Conservation (phyloP, 2,329 filamentous ascomycete genomes). For the Aspergillus sp. region DNA sequence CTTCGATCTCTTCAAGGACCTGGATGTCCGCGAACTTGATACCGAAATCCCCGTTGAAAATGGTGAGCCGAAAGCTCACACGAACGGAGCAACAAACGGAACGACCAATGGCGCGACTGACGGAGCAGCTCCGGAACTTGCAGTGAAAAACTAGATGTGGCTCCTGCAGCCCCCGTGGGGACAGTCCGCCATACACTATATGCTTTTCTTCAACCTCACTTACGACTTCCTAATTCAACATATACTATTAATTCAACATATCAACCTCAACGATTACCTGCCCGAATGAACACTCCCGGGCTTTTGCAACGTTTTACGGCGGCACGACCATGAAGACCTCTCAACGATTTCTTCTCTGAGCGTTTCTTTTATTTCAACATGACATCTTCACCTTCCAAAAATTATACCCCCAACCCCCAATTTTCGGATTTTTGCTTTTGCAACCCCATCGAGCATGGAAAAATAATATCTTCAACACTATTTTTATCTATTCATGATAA, state of each 20-base stretch:
- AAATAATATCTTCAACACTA: constrained; percentile 20
- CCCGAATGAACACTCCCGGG: constrained; percentile 16
- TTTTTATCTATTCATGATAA: constrained; percentile 17
- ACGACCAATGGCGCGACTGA: constrained; percentile 22
- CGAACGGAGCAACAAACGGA: constrained; percentile 25
- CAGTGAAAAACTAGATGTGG: constrained; percentile 29
- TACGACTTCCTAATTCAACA: constrained; percentile 22
- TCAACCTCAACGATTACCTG: constrained; percentile 38
- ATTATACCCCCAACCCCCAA: constrained; percentile 37
- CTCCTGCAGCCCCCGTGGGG: constrained; percentile 10
- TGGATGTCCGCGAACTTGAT: constrained; percentile 51
- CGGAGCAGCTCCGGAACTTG: constrained; percentile 16
- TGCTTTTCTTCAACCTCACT: constrained; percentile 15
- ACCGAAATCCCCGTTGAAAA: constrained; percentile 29
- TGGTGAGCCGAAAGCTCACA: constrained; percentile 23
- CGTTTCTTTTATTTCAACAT: constrained; percentile 44
- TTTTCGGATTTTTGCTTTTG: constrained; percentile 24
- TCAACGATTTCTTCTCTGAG: constrained; percentile 45
- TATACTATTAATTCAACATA: constrained; percentile 40
- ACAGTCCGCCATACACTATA: constrained; percentile 14
- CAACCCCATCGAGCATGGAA: constrained; percentile 13
- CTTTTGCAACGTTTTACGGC: constrained; percentile 37
- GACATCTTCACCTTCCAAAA: constrained; percentile 27
- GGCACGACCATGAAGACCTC: constrained; percentile 43
- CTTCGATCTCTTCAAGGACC: constrained; percentile 80